phyloP scores from a whole-genome alignment of 495 filamentous ascomycete genomes.

The Tuber borchii region DNA sequence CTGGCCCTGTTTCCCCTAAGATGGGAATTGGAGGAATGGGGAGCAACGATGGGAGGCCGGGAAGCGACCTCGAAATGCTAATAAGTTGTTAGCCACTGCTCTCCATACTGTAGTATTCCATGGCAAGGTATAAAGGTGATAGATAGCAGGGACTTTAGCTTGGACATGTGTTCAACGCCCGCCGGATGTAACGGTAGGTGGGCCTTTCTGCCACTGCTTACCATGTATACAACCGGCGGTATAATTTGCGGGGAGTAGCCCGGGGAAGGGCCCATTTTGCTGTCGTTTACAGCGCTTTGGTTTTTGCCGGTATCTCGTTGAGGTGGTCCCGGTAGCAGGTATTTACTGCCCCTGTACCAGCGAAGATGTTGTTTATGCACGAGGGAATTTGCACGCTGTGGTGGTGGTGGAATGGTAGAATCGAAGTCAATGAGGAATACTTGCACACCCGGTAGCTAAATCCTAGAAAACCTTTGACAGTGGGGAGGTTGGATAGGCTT shows the following conservation, averaged over 20 bases:
- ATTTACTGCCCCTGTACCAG: neutral
- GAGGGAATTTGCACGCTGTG: neutral
- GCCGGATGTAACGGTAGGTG: neutral
- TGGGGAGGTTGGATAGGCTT: neutral
- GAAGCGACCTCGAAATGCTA: neutral
- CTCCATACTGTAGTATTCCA: neutral
- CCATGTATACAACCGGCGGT: neutral
- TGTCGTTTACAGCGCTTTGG: neutral
- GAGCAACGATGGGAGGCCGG: neutral
- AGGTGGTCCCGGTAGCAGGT: neutral
- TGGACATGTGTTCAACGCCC: neutral
- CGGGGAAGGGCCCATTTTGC: neutral
- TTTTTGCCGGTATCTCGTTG: neutral
- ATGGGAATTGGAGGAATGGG: neutral
- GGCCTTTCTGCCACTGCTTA: neutral
- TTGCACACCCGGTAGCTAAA: neutral
- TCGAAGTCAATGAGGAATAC: neutral
- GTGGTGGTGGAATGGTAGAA: neutral
- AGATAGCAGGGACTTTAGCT: neutral
- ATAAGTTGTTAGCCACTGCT: neutral
- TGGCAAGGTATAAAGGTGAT: neutral
- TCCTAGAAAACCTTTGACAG: neutral
- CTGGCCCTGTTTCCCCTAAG: neutral
- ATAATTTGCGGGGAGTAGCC: neutral
- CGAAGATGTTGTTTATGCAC: neutral